Evolutionary conservation across 2,329 filamentous ascomycete genomes (phyloP).

Genomic region (Ceratocystis cacaofunesta): DNA sequence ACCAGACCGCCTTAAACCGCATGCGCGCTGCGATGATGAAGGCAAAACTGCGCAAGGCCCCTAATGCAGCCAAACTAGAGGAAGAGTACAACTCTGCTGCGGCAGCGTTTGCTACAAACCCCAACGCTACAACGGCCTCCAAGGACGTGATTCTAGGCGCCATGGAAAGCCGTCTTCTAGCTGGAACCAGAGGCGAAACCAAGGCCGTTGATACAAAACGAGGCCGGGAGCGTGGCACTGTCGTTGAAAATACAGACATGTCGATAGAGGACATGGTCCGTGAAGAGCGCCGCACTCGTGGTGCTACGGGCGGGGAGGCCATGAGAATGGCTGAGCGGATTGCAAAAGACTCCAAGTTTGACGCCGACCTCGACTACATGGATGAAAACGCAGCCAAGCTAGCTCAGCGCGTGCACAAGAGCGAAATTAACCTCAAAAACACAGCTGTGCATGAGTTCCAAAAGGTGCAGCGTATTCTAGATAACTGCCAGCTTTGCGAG

Average conservation of each 20-base stretch:
- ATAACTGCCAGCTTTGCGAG: conserved; percentile 78
- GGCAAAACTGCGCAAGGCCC: conserved; percentile 67
- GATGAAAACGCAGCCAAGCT: conserved; percentile 91
- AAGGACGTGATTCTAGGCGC: conserved; percentile 57
- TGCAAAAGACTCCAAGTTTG: conserved; percentile 80
- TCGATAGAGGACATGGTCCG: conserved; percentile 91
- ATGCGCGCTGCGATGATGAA: conserved; percentile 93
- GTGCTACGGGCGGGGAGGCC: conserved; percentile 64
- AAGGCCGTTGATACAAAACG: conserved; percentile 65
- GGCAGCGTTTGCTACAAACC: conserved; percentile 34
- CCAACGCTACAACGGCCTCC: conserved; percentile 43
- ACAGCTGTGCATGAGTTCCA: conserved; percentile 78
- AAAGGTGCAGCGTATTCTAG: conserved; percentile 72
- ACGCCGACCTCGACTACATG: conserved; percentile 88
- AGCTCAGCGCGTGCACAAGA: conserved; percentile 74
- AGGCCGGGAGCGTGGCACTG: conserved; percentile 66
- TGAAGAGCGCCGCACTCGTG: conserved; percentile 75
- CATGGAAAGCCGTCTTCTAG: conserved; percentile 81
- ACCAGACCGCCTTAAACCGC: conserved; percentile 71
- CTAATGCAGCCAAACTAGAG: conserved; percentile 64
- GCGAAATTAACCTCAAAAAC: conserved; percentile 75
- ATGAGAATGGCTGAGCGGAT: conserved; percentile 79
- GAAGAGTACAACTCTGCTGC: conserved; percentile 68
- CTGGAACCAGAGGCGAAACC: conserved; percentile 58
- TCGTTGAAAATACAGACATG: conserved; percentile 92